These are phyloP conservation scores for Trichoderma reesei DNA, from an alignment of 495 filamentous ascomycete genomes.

Conservation along the genomic window DNA sequence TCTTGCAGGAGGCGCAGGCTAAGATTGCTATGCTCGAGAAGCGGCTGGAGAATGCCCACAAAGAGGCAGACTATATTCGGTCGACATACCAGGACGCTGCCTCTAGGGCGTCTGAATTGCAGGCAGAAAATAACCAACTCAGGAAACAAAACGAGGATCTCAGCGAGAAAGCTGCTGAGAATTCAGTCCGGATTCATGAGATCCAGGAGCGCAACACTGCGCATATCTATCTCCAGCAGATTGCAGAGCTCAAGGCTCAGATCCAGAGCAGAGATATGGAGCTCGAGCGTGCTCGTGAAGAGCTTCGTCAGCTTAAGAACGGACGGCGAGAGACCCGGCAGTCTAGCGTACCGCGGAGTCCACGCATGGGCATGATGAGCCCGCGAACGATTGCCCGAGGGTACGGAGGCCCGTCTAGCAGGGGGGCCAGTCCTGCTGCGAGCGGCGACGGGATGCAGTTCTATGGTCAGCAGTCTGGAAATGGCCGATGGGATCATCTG, in stretches of 20 bases:
- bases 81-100: conserved; percentile 56
- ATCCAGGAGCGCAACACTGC: conserved; percentile 36
- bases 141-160: conserved; percentile 37
- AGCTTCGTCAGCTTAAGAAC: conserved; percentile 33
- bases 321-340: conserved; percentile 41
- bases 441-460: conserved; percentile 18
- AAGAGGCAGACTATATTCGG: conserved; percentile 50
- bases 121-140: conserved; percentile 42
- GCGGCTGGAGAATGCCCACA: conserved; percentile 27
- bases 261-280: conserved; percentile 52
- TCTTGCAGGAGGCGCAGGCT: conserved; percentile 27
- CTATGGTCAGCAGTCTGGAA: conserved; percentile 15
- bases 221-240: conserved; percentile 19
- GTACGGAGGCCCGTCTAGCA: conserved; percentile 27
- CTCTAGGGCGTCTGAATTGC: conserved; percentile 39
- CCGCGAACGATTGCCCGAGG: conserved; percentile 22
- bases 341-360: conserved; percentile 39
- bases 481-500: conserved; percentile 28
- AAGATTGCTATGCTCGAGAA: conserved; percentile 26
- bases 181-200: conserved; percentile 41
- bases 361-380: conserved; percentile 33
- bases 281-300: conserved; percentile 29
- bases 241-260: conserved; percentile 47
- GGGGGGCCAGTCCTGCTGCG: conserved; percentile 35
- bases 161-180: conserved; percentile 39